Conservation (phyloP, 2,329 filamentous ascomycete genomes). For the Apiospora rasikravindrae region DNA sequence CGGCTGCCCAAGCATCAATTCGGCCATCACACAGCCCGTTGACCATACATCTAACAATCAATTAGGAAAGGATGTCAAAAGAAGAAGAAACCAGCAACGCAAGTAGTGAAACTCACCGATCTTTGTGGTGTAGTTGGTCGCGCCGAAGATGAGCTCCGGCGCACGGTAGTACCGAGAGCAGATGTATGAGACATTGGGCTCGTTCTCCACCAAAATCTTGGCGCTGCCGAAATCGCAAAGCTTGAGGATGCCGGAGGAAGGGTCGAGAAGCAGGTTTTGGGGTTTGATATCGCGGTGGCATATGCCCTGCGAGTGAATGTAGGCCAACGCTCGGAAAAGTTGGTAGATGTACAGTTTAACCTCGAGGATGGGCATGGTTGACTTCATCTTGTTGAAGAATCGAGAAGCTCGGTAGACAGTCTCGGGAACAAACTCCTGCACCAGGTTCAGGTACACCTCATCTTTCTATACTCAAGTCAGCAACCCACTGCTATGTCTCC, state of each 20-base stretch:
- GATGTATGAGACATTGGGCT: constrained; percentile 99
- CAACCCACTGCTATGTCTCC: constrained; percentile 25
- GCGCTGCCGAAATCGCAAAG: constrained; percentile 98
- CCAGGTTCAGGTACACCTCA: constrained; percentile 97
- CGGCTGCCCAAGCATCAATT: constrained; percentile 97
- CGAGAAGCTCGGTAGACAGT: constrained; percentile 97
- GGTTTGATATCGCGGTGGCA: constrained; percentile 99
- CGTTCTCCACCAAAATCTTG: constrained; percentile 97
- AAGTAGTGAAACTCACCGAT: constrained; percentile 73
- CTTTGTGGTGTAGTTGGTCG: constrained; percentile 99
- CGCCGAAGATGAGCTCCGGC: constrained; percentile 96
- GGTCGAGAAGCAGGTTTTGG: constrained; percentile 94
- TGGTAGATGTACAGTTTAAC: constrained; percentile 99
- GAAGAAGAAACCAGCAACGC: constrained; percentile 20
- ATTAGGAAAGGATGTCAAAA: constrained; percentile 23
- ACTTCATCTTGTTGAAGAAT: constrained; percentile 99
- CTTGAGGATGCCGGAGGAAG: constrained; percentile 88
- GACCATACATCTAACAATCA: constrained; percentile 87
- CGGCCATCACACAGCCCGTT: constrained; percentile 98
- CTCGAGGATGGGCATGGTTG: constrained; percentile 97
- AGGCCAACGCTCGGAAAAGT: constrained; percentile 95
- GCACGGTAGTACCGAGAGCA: constrained; percentile 99
- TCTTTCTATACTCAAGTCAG: constrained; percentile 70
- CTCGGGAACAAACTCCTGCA: constrained; percentile 97
- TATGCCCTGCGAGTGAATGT: constrained; percentile 99